Evolutionary conservation across 73 alveolate species (phyloP).

Genomic region (Symbiodinium natans): DNA sequence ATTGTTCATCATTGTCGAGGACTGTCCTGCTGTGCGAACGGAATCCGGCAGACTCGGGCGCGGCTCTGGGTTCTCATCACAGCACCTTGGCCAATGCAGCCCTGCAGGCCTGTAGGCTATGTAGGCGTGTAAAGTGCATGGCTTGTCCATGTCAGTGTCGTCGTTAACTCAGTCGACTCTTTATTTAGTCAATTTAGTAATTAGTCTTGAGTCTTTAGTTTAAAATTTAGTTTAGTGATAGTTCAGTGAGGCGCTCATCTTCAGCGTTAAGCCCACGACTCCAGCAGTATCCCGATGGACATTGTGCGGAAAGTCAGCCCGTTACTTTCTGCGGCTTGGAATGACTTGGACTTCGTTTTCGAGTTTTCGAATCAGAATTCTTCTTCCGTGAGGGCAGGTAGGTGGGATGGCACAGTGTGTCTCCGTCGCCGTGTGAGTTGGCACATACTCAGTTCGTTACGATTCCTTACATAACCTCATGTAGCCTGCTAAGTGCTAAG

Average conservation of each 20-base stretch:
- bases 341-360: too few species aligned
- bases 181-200: not conserved
- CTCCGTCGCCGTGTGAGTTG: too few species aligned
- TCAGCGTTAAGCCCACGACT: not conserved
- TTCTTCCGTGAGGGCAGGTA: too few species aligned
- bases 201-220: not conserved
- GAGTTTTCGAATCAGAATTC: too few species aligned
- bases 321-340: not conserved
- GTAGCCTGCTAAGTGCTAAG: too few species aligned
- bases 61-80: not conserved
- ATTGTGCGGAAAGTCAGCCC: not conserved
- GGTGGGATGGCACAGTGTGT: too few species aligned
- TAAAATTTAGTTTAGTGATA: not conserved
- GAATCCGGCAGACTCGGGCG: not conserved
- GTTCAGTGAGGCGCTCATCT: not conserved
- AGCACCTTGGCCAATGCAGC: not conserved
- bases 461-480: too few species aligned
- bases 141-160: too few species aligned
- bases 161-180: too few species aligned
- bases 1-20: slow-evolving; percentile 25
- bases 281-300: slow-evolving; percentile 49
- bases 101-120: too few species aligned
- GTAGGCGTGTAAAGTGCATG: too few species aligned
- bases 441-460: too few species aligned
- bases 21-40: not conserved